phyloP scores from a whole-genome alignment of 495 filamentous ascomycete genomes.

The Trichoderma parareesei region DNA sequence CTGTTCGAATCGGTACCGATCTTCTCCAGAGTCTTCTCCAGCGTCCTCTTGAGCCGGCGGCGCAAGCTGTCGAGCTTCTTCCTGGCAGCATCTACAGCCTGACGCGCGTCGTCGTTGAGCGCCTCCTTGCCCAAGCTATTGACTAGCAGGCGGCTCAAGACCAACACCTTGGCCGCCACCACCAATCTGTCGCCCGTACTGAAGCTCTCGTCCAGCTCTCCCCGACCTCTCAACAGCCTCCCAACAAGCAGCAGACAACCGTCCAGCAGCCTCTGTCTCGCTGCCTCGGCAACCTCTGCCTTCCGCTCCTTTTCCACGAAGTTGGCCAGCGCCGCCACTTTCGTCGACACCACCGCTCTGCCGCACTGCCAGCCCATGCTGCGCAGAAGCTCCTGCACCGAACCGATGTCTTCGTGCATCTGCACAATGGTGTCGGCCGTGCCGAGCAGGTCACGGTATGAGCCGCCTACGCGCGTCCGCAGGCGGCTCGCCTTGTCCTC shows the following conservation, averaged over 20 bases:
- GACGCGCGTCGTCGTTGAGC: slow-evolving; percentile 19
- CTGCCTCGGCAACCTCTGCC: slow-evolving; percentile 37
- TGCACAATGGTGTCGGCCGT: slow-evolving; percentile 87
- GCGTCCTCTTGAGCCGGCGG: slow-evolving; percentile 51
- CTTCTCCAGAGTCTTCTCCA: slow-evolving; percentile 59
- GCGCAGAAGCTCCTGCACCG: slow-evolving; percentile 60
- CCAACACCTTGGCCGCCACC: slow-evolving; percentile 70
- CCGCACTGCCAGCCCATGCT: slow-evolving; percentile 74
- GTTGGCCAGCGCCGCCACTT: slow-evolving; percentile 51
- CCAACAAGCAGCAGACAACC: slow-evolving; percentile 32
- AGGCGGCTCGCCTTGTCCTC: slow-evolving; percentile 80
- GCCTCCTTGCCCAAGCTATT: slow-evolving; percentile 33
- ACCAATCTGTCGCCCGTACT: slow-evolving; percentile 51
- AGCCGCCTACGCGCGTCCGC: slow-evolving; percentile 83
- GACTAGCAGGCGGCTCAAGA: slow-evolving; percentile 54
- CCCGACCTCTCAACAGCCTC: slow-evolving; percentile 22
- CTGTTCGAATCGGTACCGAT: slow-evolving; percentile 31
- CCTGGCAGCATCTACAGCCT: slow-evolving; percentile 54
- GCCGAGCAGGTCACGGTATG: slow-evolving; percentile 85
- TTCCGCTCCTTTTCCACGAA: slow-evolving; percentile 37
- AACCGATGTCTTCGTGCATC: slow-evolving; percentile 72
- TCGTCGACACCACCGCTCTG: slow-evolving; percentile 57
- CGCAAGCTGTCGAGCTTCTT: slow-evolving; percentile 54
- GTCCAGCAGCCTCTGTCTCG: slow-evolving; percentile 33
- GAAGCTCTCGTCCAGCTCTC: slow-evolving; percentile 34